Evolutionary conservation across 2,329 filamentous ascomycete species (phyloP), one percentile per base, ranked within the genome.

Genomic region (Cladosporium sp.): DNA sequence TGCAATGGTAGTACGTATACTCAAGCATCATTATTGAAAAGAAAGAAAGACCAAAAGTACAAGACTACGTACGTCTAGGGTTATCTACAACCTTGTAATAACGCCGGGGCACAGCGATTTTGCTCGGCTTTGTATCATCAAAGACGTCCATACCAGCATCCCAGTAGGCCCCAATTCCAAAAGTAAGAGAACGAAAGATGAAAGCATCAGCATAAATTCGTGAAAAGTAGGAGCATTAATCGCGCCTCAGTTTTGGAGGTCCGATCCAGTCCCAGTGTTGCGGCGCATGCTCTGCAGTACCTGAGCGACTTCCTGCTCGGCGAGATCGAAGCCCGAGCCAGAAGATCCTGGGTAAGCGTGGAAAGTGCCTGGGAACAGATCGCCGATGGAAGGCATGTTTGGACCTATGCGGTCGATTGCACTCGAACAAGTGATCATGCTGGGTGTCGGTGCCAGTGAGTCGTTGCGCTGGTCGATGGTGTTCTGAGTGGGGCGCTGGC

Each of bases 281-380:
- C 26, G 23, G 5, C 30, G 54, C 58, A 66, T 49, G 58, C 51
- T 65, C 51, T 65, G 64, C 64, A 70, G 57, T 18, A 65, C 69
- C 57, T 68, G 51, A 6, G 69, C 69, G 16, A 67, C 69, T 64
- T 70, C 66, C 10, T 67, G 69, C 63, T 70, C 67, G 43, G 67
- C 63, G 49, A 70, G 54, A 11, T 69, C 65, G 62, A 59, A 70
- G 28, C 69, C 68, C 8, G 23, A 18, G 3, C 68, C 67, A 14
- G 57, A 34, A 14, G 21, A 13, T 1, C 18, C 7, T 6, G 69
- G 67, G 18, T 64, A 65, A 1, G 65, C 57, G 51, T 68, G 66
- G 39, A 69, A 46, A 14, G 51, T 43, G 49, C 60, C 60, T 21
- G 64, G 67, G 58, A 68, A 65, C 23, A 68, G 58, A 36, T 69